Base-by-base conservation (phyloP, 805 yeast species). In the Schwanniomyces polymorphus region DNA sequence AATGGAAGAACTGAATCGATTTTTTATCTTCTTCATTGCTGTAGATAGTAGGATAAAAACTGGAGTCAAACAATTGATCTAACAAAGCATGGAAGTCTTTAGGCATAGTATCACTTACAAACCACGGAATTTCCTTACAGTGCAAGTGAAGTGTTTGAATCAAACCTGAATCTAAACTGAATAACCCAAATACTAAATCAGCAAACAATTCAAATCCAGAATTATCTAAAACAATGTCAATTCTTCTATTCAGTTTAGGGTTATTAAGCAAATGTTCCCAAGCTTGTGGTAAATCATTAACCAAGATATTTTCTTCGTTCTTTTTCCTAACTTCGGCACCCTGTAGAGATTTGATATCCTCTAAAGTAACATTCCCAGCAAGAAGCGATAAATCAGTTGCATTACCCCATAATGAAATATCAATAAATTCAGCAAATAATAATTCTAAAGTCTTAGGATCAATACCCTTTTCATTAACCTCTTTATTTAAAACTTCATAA, bases 331-430 rank as follows among this genome's bases (percentile, higher is more conserved):
- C 90, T 52, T 86, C 90, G 10, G 86, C 88, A 38, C 97, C 97
- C 72, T 94, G 99, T 34, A 90, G 82, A 5, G 92, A 83, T 65
- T 89, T 87, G 58, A 94, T 86, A 54, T 94, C 97, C 41, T 91
- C 97, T 26, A 90, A 64, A 2, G 75, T 61, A 7, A 91, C 82
- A n/a, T 92, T 90, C 49, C 88, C 91, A 4, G 95, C 91, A 52
- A 94, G 75, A 45, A 95, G 72, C 0, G 97, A 90, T 60, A 94
- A 77, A 66, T 94, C 99, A 4, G 97, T 89, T 16, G 98, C 97
- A 66, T 94, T 94, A 25, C 99, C 99, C 99, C 99, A 94, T 45
- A 94, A 69, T 0, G 97, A 88, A 46, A 92, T 81, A 61, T 91
- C 96, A 38, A 88, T 68, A 52, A 91, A 87, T 63, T 94, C 99